Conservation (phyloP, 2,329 filamentous ascomycete species). For the Lecanoromycetidae sp. region DNA sequence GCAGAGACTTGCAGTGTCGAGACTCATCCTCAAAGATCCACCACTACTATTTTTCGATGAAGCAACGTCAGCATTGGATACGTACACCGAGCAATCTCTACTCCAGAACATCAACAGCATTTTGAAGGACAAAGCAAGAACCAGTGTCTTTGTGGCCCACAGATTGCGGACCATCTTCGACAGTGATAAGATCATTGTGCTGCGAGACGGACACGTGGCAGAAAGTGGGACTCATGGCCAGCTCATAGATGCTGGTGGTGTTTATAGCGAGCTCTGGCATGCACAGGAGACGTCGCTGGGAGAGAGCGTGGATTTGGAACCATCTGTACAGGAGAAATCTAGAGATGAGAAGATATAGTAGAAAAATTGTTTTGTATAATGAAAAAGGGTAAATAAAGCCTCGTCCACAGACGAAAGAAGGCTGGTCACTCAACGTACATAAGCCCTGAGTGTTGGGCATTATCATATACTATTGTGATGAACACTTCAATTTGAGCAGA, state of each 20-base stretch:
- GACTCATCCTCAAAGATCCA: slow-evolving; percentile 77
- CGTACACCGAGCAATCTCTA: slow-evolving; percentile 81
- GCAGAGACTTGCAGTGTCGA: slow-evolving; percentile 72
- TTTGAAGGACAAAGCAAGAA: slow-evolving; percentile 72
- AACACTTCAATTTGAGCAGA: too few relatives aligned
- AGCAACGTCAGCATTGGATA: slow-evolving; percentile 83
- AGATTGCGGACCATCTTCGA: slow-evolving; percentile 87
- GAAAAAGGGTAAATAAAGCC: too few relatives aligned
- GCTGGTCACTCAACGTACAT: too few relatives aligned
- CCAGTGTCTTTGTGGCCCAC: slow-evolving; percentile 91
- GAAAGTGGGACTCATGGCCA: slow-evolving; percentile 81
- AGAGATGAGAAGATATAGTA: neutral
- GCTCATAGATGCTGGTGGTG: slow-evolving; percentile 62
- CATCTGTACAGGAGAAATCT: neutral
- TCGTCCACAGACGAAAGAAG: too few relatives aligned
- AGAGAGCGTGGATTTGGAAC: slow-evolving; percentile 2
- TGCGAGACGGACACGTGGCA: slow-evolving; percentile 71
- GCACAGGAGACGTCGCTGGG: slow-evolving; percentile 23
- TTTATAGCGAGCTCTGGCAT: slow-evolving; percentile 87
- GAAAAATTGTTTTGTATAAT: too few relatives aligned
- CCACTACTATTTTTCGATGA: slow-evolving; percentile 90
- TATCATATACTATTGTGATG: too few relatives aligned
- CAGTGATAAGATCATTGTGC: slow-evolving; percentile 81
- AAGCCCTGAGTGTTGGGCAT: too few relatives aligned
- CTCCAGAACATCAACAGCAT: slow-evolving; percentile 90